Base-by-base conservation (phyloP, 2,329 filamentous ascomycete genomes). In the Mollisia scopiformis region DNA sequence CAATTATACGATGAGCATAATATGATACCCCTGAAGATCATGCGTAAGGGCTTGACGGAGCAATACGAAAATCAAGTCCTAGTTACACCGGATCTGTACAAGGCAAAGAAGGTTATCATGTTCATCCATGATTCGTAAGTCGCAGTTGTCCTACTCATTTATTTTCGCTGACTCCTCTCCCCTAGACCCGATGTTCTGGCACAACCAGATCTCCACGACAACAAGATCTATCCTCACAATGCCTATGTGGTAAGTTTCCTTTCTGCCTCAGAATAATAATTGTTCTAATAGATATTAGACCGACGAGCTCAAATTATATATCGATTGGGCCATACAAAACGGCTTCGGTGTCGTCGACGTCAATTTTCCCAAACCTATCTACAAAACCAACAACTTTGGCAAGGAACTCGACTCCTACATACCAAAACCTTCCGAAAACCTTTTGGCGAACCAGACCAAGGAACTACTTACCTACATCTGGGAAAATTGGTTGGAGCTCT, bases 401-500 rank as follows among this genome's bases (percentile, higher is more conserved):
- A 58, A 43, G 13, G 58, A 65, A 27, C 55, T 55, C 8, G 51
- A 58, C 16, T 47, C 62, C 1, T 66, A 47, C 27, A 19, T 28
- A 0, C 47, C 49, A 1, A 28, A 76, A 76, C 30, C 84, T 84
- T 66, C 82, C 46, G 74, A 89, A 63, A 79, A 81, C 7, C 74
- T 77, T 8, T 72, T 77, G 61, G 77, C 66, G 67, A 76, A 72
- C 57, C 84, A 85, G 74, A 88, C 85, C 0, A 87, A 90, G 63
- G 88, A 94, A 62, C 79, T 97, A 11, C 86, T 94, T 4, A 87
- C 84, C 62, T 98, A 97, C 71, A 80, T 99, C 14, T 99, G 95
- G 95, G 93, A 97, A 69, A 99, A 99, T 72, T 97, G 97, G 72
- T 87, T 99, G 21, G 91, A 97, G 79, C 82, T 91, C 31, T 88